Conservation (phyloP, 78 protist genomes). For the slime mould (Dictyostelium discoideum) region DNA sequence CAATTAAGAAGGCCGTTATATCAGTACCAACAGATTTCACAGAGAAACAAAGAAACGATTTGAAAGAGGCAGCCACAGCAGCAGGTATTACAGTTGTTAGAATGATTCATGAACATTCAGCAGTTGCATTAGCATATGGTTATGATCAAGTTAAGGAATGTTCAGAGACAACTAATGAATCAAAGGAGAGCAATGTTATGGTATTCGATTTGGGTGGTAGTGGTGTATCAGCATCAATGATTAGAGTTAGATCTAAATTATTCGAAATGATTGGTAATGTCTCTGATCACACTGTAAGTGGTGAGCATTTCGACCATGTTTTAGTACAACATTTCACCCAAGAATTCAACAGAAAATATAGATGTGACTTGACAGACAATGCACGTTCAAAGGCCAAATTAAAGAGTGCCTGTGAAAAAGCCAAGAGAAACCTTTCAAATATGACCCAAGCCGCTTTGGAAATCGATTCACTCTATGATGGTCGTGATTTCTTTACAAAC, state of each 20-base stretch:
- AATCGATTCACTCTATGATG: slow-evolving; percentile 86
- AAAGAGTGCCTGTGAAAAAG: slow-evolving; percentile 93
- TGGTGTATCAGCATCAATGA: slow-evolving; percentile 93
- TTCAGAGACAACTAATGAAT: slow-evolving; percentile 28
- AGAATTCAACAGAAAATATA: slow-evolving; percentile 90
- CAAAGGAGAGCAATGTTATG: slow-evolving; percentile 70
- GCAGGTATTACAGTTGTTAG: slow-evolving; percentile 95
- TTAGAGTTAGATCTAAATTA: slow-evolving; percentile 86
- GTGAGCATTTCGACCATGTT: slow-evolving; percentile 93
- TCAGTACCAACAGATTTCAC: slow-evolving; percentile 94
- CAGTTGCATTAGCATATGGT: slow-evolving; percentile 98
- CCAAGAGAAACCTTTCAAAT: slow-evolving; percentile 86
- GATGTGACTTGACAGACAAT: slow-evolving; percentile 75
- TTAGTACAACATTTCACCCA: slow-evolving; percentile 83
- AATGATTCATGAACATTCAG: slow-evolving; percentile 98
- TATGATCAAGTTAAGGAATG: slow-evolving; percentile 68
- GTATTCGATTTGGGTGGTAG: slow-evolving; percentile 95
- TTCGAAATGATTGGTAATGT: slow-evolving; percentile 94
- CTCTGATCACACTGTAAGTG: slow-evolving; percentile 93
- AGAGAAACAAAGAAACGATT: slow-evolving; percentile 88
- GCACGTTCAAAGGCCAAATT: slow-evolving; percentile 89
- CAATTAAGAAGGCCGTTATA: slow-evolving; percentile 90
- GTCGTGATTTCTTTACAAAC: slow-evolving; percentile 94
- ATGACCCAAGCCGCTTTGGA: slow-evolving; percentile 83
- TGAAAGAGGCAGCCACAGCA: slow-evolving; percentile 85